phyloP scores from a whole-genome alignment of 2,329 filamentous ascomycete species.

The Tricladium varicosporioides region DNA sequence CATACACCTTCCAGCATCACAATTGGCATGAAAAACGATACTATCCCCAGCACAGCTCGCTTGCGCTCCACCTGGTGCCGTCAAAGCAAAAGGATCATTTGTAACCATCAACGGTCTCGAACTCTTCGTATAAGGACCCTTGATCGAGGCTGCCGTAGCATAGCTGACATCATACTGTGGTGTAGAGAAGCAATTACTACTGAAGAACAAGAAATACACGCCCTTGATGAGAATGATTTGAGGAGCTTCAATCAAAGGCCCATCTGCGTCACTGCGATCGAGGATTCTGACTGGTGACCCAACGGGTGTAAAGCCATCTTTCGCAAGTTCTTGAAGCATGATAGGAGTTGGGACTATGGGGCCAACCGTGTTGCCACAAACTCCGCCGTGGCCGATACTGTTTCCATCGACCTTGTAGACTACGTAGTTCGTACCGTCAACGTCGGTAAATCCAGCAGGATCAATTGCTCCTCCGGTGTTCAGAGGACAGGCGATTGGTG shows the following conservation, averaged over 20 bases:
- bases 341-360: slow-evolving; percentile 49
- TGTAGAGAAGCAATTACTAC: slow-evolving; percentile 56
- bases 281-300: slow-evolving; percentile 49
- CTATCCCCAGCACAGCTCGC: slow-evolving; percentile 8
- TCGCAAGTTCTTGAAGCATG: slow-evolving; percentile 51
- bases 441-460: slow-evolving; percentile 56
- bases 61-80: slow-evolving; percentile 17
- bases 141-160: slow-evolving; percentile 40
- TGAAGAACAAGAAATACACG: slow-evolving; percentile 61
- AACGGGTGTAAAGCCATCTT: slow-evolving; percentile 50
- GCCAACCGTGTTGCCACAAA: slow-evolving; percentile 44
- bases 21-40: slow-evolving; percentile 23
- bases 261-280: slow-evolving; percentile 44
- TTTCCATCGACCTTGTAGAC: slow-evolving; percentile 69
- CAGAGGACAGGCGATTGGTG: slow-evolving; percentile 47
- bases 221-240: slow-evolving; percentile 47
- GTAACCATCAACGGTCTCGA: slow-evolving; percentile 9
- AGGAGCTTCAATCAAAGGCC: slow-evolving; percentile 61
- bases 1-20: slow-evolving; percentile 1
- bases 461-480: slow-evolving; percentile 61
- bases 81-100: slow-evolving; percentile 13
- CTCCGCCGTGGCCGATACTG: slow-evolving; percentile 38
- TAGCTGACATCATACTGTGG: slow-evolving; percentile 58
- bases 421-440: slow-evolving; percentile 53
- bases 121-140: slow-evolving; percentile 15